These are phyloP conservation scores for Bruguiera sexangula DNA, from an alignment of 345 rosid species.

Conservation along the genomic window DNA sequence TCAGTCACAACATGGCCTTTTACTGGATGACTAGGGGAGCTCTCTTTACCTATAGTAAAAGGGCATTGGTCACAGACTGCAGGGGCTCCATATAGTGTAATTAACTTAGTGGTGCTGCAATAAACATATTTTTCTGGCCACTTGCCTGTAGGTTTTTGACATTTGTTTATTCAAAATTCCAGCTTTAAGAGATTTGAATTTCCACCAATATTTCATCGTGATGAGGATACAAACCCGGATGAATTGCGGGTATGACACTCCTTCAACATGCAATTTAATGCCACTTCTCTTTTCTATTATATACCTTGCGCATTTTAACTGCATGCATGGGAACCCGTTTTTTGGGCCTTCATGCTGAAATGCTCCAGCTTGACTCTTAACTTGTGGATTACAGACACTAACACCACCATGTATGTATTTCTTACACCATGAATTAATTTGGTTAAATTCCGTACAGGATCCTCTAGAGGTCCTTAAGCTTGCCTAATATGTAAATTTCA, in stretches of 20 bases:
- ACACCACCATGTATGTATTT: background rate
- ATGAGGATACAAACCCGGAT: slow-evolving; percentile 72
- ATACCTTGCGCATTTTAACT: background rate
- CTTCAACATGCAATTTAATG: slow-evolving; percentile 3
- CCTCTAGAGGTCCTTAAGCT: too few relatives aligned
- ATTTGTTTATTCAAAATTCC: slow-evolving; percentile 24
- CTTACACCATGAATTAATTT: too few relatives aligned
- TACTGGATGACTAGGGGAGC: background rate
- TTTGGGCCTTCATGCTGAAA: background rate
- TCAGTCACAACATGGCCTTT: background rate
- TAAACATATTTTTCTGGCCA: slow-evolving; percentile 7
- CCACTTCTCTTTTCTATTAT: background rate
- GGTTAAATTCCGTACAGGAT: too few relatives aligned
- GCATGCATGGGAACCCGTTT: background rate
- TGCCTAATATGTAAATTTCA: too few relatives aligned
- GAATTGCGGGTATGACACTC: slow-evolving; percentile 62
- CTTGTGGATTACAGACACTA: background rate
- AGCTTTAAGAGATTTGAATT: slow-evolving; percentile 89
- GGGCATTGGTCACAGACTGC: too few relatives aligned
- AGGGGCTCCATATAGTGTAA: too few relatives aligned
- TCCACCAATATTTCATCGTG: slow-evolving; percentile 85
- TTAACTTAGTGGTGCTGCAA: slow-evolving; percentile 2
- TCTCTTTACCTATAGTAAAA: background rate
- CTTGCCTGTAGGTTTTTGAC: background rate
- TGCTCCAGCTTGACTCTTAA: background rate